Percentiles rank a stretch among this genome's conserved stretches.
phyloP scores from a whole-genome alignment of 2,329 filamentous ascomycete genomes.

The Madurella mycetomatis region DNA sequence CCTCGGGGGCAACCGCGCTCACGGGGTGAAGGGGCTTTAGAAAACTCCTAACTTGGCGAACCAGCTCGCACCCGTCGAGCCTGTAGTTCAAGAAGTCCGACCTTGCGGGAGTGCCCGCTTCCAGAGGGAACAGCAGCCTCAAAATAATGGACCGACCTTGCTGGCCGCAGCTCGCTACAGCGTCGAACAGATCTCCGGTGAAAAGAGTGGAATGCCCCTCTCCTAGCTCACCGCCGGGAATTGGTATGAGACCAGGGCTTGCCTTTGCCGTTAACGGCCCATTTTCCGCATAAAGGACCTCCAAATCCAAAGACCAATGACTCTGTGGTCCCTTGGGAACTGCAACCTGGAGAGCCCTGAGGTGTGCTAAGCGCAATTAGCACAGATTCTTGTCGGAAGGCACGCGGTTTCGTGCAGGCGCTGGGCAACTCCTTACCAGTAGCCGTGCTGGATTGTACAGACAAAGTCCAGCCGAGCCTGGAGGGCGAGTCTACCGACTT shows the following conservation, averaged over 20 bases:
- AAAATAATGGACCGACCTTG: neutral
- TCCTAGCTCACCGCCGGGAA: neutral
- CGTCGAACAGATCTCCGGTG: neutral
- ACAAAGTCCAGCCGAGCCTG: neutral
- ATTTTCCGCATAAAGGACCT: neutral
- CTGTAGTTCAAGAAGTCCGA: slow-evolving; percentile 13
- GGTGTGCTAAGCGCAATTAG: neutral
- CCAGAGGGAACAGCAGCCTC: slow-evolving; percentile 9
- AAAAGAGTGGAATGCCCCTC: neutral
- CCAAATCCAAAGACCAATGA: neutral
- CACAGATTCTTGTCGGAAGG: neutral
- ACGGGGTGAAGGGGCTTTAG: slow-evolving; percentile 9
- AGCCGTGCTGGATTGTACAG: neutral
- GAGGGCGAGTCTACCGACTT: neutral
- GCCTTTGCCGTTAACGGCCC: neutral
- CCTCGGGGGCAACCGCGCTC: neutral
- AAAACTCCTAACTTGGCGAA: slow-evolving; percentile 5
- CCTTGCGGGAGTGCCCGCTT: slow-evolving; percentile 5
- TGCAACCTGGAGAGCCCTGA: neutral
- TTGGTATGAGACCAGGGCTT: neutral
- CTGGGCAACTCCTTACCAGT: neutral
- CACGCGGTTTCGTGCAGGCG: neutral
- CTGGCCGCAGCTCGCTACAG: neutral
- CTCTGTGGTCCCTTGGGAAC: neutral
- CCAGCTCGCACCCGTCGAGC: slow-evolving; percentile 4